Conservation (phyloP, 306 rosid genomes). For the Quillaja saponaria region DNA sequence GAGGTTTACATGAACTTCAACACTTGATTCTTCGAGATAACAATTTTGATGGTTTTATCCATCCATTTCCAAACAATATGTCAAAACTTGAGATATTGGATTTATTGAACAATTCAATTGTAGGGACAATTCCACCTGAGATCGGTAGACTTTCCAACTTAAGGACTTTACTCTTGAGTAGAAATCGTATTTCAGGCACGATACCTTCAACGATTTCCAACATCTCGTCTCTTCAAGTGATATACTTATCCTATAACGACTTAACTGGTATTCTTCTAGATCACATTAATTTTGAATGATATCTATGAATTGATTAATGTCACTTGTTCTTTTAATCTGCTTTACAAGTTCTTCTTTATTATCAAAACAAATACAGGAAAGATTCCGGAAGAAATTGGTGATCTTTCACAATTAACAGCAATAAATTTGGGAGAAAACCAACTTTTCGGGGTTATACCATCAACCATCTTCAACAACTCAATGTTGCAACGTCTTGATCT, state of each 20-base stretch:
- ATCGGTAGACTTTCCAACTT: conserved; percentile 19
- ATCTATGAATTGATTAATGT: no score
- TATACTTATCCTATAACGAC: conserved; percentile 19
- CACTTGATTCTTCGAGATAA: background rate
- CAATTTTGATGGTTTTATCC: conserved; percentile 18
- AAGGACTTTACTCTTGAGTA: conserved; percentile 1
- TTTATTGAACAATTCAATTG: background rate
- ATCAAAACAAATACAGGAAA: conserved; percentile 24
- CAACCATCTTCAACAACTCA: conserved; percentile 26
- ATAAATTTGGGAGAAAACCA: conserved; percentile 12
- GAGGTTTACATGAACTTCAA: background rate
- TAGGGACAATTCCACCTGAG: conserved; percentile 21
- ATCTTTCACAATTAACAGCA: background rate
- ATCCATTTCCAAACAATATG: conserved; percentile 10
- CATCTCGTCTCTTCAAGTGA: background rate
- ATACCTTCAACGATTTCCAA: conserved; percentile 21
- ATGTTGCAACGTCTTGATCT: conserved; percentile 15
- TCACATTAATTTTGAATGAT: no score
- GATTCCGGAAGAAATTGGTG: conserved; percentile 26
- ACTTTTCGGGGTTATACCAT: conserved; percentile 14
- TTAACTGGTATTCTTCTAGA: conserved; percentile 21
- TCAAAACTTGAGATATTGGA: conserved; percentile 8
- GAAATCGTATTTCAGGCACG: conserved; percentile 4
- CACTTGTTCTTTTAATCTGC: no score
- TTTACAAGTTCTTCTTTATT: no score